A percentile compares a stretch with the other conserved stretches of the same genome.
These are phyloP conservation scores for Scleromitrula shiraiana DNA, from an alignment of 2,329 filamentous ascomycete genomes.

Conservation along the genomic window DNA sequence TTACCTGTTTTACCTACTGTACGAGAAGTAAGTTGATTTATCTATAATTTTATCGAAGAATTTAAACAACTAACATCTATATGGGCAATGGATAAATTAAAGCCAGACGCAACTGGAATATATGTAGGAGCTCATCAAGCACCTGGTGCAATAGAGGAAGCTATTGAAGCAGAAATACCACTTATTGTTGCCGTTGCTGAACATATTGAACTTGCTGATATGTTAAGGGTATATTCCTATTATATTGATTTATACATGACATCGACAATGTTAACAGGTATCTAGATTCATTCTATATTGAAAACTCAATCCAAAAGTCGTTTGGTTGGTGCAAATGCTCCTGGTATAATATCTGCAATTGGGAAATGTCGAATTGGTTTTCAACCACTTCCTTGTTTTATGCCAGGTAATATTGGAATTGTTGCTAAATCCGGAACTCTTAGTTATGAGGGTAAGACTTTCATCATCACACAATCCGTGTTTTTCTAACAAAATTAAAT, in stretches of 20 bases:
- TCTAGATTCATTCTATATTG: constrained; percentile 58
- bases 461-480: background rate
- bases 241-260: too few species aligned
- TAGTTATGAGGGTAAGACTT: constrained; percentile 51
- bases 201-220: constrained; percentile 66
- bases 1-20: constrained; percentile 65
- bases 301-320: constrained; percentile 61
- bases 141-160: constrained; percentile 66
- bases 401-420: constrained; percentile 59
- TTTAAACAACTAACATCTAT: constrained; percentile 8
- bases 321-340: constrained; percentile 64
- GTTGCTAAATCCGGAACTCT: constrained; percentile 68
- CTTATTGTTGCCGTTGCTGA: constrained; percentile 70
- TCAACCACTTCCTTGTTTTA: constrained; percentile 66
- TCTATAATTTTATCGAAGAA: background rate
- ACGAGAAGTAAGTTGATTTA: constrained; percentile 36
- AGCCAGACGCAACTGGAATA: constrained; percentile 70
- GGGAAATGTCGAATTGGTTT: constrained; percentile 66
- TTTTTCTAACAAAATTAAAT: constrained; percentile 4
- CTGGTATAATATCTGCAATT: constrained; percentile 65
- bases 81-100: constrained; percentile 61
- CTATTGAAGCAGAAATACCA: constrained; percentile 67
- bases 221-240: constrained; percentile 47
- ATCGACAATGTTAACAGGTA: background rate
- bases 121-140: constrained; percentile 73